Evolutionary conservation across 2,329 filamentous ascomycete genomes (phyloP).

Genomic region (Annulohypoxylon truncatum): DNA sequence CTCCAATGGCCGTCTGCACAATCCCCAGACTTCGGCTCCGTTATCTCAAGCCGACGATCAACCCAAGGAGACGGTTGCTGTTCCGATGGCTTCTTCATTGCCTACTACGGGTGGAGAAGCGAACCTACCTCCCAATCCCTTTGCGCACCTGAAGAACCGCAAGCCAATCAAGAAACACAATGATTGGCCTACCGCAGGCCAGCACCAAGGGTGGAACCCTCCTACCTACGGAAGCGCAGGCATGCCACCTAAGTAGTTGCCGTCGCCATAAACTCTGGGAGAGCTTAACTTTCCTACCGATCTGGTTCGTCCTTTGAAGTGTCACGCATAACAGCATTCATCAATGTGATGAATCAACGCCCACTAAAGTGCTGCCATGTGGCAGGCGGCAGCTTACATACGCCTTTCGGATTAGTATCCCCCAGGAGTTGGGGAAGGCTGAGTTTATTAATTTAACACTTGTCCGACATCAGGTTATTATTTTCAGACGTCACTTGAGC

Average conservation of each 20-base stretch:
- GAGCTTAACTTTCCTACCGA: background rate
- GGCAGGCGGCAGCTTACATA: conserved; percentile 8
- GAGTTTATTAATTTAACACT: conserved; percentile 7
- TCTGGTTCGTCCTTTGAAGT: conserved; percentile 1
- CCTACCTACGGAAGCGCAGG: conserved; percentile 53
- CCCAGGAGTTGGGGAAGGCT: conserved; percentile 8
- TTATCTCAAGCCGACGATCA: conserved; percentile 48
- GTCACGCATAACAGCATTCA: conserved; percentile 23
- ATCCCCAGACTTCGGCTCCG: conserved; percentile 47
- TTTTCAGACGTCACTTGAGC: conserved; percentile 7
- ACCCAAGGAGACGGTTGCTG: conserved; percentile 42
- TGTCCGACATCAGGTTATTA: conserved; percentile 5
- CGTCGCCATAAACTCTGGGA: conserved; percentile 10
- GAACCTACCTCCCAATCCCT: conserved; percentile 50
- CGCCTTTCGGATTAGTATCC: conserved; percentile 35
- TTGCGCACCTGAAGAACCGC: conserved; percentile 49
- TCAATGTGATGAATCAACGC: conserved; percentile 45
- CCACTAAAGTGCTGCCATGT: conserved; percentile 19
- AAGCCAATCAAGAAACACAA: conserved; percentile 32
- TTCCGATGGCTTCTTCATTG: conserved; percentile 42
- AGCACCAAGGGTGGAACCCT: conserved; percentile 55
- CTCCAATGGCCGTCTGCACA: conserved; percentile 65
- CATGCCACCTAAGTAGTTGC: conserved; percentile 26
- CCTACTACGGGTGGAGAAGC: conserved; percentile 46
- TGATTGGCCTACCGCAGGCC: conserved; percentile 43